Percentiles rank a stretch among this genome's conserved stretches.
Evolutionary conservation across 176 grass and related monocot genomes (phyloP).

Genomic region (Juncus inflexus): DNA sequence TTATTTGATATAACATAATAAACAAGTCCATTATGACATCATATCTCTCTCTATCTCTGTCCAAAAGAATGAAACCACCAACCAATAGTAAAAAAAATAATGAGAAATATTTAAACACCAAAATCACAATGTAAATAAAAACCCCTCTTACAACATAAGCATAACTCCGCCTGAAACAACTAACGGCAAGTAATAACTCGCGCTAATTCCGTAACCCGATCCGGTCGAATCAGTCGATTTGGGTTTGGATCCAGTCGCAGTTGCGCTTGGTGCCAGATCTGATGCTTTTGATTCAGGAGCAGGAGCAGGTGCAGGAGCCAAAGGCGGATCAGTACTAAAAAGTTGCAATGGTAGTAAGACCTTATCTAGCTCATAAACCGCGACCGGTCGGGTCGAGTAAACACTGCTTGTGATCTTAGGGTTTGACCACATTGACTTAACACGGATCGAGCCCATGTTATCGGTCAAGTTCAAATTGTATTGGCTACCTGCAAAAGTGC

Average conservation of each 20-base stretch:
- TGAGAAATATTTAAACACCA: slow-evolving; percentile 28
- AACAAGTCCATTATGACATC: slow-evolving; percentile 18
- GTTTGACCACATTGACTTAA: slow-evolving; percentile 84
- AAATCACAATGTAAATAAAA: slow-evolving; percentile 17
- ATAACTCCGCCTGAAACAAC: slow-evolving; percentile 42
- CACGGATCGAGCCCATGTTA: slow-evolving; percentile 48
- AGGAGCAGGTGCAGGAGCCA: slow-evolving; percentile 64
- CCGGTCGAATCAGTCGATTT: slow-evolving; percentile 32
- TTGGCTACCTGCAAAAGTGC: slow-evolving; percentile 61
- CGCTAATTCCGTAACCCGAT: slow-evolving; percentile 15
- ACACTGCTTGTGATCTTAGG: slow-evolving; percentile 85
- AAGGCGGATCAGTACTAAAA: slow-evolving; percentile 65
- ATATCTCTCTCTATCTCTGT: slow-evolving; percentile 35
- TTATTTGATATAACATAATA: slow-evolving; percentile 12
- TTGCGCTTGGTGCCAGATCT: slow-evolving; percentile 36
- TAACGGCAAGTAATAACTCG: slow-evolving; percentile 27
- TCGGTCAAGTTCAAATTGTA: slow-evolving; percentile 79
- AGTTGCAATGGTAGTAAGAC: slow-evolving; percentile 80
- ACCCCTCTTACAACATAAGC: slow-evolving; percentile 38
- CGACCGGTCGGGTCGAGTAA: slow-evolving; percentile 58
- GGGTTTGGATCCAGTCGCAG: slow-evolving; percentile 16
- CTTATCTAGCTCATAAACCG: slow-evolving; percentile 65
- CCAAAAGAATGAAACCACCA: slow-evolving; percentile 72
- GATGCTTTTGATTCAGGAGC: slow-evolving; percentile 60
- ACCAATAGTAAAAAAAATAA: slow-evolving; percentile 43